Base-by-base conservation (phyloP, 768 basidiomycete species). In the Tremella mesenterica region DNA sequence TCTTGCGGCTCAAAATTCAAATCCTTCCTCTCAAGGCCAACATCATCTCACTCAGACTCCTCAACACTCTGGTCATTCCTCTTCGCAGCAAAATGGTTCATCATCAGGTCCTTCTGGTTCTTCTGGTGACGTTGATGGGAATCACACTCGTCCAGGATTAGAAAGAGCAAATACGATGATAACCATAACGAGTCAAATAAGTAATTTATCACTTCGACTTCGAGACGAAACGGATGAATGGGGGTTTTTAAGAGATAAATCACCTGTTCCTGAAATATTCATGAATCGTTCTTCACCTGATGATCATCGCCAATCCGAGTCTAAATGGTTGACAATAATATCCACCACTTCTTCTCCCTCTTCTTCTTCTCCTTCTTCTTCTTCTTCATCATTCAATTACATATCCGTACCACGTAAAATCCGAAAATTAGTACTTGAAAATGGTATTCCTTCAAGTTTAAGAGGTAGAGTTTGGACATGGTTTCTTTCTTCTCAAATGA, bases 381-480 rank as follows among this genome's bases (percentile, higher is more conserved):
- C n/a, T n/a, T n/a, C n/a, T n/a, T n/a, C n/a, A n/a, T n/a, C n/a
- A n/a, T n/a, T n/a, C n/a, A n/a, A n/a, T n/a, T n/a, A n/a, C n/a
- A n/a, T n/a, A n/a, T n/a, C n/a, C n/a, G n/a, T n/a, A n/a, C n/a
- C n/a, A n/a, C n/a, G n/a, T n/a, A 73, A 71, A 48, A 61, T 71
- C 31, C 44, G 50, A n/a, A 70, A 64, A 43, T 50, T 70, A 12
- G 67, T 67, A 12, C 46, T 66, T 8, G 67, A 67, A 14, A 51
- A 53, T 29, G 59, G 63, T 0, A 54, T 73, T 2, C 71, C 71
- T 12, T 47, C 59, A 0, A 67, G 65, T 6, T 49, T 73, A 0
- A 45, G 71, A 27, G 64, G 69, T 5, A 60, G 59, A 48, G 67
- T 71, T 13, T 73, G 69, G 69, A 60, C 61, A 1, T 73, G 71